phyloP scores from a whole-genome alignment of 768 basidiomycete genomes.

The Mycena haematopus region DNA sequence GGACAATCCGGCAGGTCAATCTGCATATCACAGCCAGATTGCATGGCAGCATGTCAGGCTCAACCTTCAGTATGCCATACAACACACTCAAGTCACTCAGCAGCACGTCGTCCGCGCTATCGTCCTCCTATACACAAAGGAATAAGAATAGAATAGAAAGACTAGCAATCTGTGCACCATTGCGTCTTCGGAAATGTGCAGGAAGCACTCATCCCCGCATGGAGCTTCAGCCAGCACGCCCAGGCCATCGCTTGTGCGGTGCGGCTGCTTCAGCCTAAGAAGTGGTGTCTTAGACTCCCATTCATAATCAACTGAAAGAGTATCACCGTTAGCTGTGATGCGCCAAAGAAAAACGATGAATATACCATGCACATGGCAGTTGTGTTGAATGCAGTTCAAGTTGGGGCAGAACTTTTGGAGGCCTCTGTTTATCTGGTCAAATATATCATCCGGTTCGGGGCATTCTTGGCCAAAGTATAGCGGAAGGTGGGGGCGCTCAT shows the following conservation, averaged over 20 bases:
- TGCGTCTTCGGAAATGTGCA: conserved; percentile 8
- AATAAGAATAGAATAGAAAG: neutral
- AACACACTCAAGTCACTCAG: conserved; percentile 37
- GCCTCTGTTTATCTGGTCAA: conserved; percentile 1
- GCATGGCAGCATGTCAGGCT: conserved; percentile 57
- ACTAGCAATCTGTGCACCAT: neutral
- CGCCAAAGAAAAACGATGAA: neutral
- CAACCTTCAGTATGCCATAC: conserved; percentile 45
- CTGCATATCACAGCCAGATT: conserved; percentile 54
- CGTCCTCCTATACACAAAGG: conserved; percentile 1
- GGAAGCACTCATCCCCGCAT: conserved; percentile 35
- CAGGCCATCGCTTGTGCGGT: conserved; percentile 23
- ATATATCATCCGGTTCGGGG: neutral
- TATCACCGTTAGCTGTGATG: neutral
- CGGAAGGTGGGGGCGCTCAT: neutral
- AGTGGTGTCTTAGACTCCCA: neutral
- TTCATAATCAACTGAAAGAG: neutral
- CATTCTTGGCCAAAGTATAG: neutral
- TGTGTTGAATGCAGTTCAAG: conserved; percentile 10
- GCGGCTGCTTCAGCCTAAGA: conserved; percentile 22
- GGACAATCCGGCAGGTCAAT: conserved; percentile 55
- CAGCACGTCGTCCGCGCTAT: neutral
- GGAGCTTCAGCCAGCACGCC: neutral
- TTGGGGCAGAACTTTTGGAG: conserved; percentile 11
- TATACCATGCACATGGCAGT: conserved; percentile 17